A percentile compares a stretch with the other conserved stretches of the same genome.
These are phyloP conservation scores for Hyphopichia wangnamkhiaoensis DNA, from an alignment of 1,139 yeast species.

Conservation along the genomic window DNA sequence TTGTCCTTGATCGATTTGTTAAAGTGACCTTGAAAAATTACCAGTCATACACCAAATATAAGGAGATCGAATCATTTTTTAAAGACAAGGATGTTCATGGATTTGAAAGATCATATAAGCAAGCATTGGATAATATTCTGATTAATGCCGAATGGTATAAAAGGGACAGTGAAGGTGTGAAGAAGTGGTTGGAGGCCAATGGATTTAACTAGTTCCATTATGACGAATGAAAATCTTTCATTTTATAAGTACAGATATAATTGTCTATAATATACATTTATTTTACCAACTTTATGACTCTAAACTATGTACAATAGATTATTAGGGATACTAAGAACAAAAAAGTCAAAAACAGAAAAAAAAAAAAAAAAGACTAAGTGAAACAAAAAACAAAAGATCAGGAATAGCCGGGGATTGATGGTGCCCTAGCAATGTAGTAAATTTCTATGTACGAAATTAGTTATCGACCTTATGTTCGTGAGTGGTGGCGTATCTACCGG, in stretches of 20 bases:
- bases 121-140: conserved; percentile 54
- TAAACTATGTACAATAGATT: conserved; percentile 3
- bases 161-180: conserved; percentile 31
- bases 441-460: not conserved
- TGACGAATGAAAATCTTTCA: not conserved
- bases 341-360: not conserved
- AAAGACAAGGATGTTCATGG: conserved; percentile 56
- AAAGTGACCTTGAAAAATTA: conserved; percentile 52
- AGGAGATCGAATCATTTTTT: conserved; percentile 54
- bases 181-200: conserved; percentile 23
- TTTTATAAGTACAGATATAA: not conserved
- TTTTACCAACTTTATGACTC: not conserved
- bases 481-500: conserved; percentile 92
- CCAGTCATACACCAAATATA: conserved; percentile 41
- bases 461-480: conserved; percentile 61
- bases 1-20: conserved; percentile 65
- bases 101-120: conserved; percentile 59
- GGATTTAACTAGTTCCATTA: conserved; percentile 5
- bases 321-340: not conserved
- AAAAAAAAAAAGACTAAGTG: not conserved
- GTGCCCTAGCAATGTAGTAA: too few relatives aligned
- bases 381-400: not conserved
- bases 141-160: conserved; percentile 50
- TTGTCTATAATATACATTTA: not conserved
- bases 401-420: too few relatives aligned